phyloP scores from a whole-genome alignment of 352 stramenopile species.

The Phytophthora palmivora region DNA sequence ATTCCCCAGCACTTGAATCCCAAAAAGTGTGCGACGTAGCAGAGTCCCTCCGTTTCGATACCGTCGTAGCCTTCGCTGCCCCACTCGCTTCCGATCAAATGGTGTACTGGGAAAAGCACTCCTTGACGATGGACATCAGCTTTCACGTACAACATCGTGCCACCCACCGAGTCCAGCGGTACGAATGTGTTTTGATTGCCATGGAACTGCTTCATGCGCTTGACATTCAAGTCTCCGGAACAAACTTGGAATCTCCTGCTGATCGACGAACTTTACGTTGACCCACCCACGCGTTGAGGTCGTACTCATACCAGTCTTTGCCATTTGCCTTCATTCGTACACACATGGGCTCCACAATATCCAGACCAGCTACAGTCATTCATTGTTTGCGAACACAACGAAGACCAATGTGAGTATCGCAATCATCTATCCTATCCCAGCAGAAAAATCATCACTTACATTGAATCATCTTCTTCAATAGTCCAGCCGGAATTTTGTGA shows the following conservation, averaged over 20 bases:
- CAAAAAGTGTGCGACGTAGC: constrained; percentile 55
- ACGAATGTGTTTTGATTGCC: constrained; percentile 19
- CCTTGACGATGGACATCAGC: constrained; percentile 57
- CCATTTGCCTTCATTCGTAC: constrained; percentile 24
- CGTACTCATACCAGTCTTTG: constrained; percentile 34
- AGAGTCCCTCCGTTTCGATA: constrained; percentile 58
- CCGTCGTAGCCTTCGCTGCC: constrained; percentile 53
- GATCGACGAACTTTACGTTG: constrained; percentile 24
- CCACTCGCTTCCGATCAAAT: constrained; percentile 52
- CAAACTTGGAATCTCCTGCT: constrained; percentile 11
- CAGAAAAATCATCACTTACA: constrained; percentile 13
- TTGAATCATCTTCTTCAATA: constrained; percentile 45
- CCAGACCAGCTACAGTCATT: constrained; percentile 19
- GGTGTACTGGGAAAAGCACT: constrained; percentile 50
- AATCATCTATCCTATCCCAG: too few species aligned
- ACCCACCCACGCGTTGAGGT: constrained; percentile 35
- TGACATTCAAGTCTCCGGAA: constrained; percentile 26
- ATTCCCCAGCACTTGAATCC: constrained; percentile 61
- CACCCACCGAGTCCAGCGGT: constrained; percentile 53
- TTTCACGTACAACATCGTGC: constrained; percentile 55
- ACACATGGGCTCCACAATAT: constrained; percentile 37
- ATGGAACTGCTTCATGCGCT: constrained; percentile 28
- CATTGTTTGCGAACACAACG: too few species aligned
- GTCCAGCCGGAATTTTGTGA: constrained; percentile 23
- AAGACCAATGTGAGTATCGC: too few species aligned